phyloP scores from a whole-genome alignment of 164 flowering plant genomes.

The Pachysandra terminalis region DNA sequence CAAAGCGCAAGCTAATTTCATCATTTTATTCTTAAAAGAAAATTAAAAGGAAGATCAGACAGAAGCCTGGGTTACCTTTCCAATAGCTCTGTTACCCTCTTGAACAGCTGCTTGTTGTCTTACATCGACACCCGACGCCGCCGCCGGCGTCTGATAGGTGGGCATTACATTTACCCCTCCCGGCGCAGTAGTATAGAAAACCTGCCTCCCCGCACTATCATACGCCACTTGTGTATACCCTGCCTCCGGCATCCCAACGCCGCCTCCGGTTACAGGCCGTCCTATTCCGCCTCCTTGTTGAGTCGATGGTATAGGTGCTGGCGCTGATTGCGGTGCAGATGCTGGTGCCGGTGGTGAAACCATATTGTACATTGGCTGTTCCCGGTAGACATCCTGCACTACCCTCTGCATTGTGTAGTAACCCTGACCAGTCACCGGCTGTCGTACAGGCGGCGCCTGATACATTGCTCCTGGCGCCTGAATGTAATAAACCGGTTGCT shows the following conservation, averaged over 20 bases:
- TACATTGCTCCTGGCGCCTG: constrained; percentile 36
- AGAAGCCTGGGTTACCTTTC: constrained; percentile 32
- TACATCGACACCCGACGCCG: constrained; percentile 27
- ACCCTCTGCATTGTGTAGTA: constrained; percentile 52
- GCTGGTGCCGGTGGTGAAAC: constrained; percentile 20
- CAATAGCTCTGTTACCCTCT: constrained; percentile 29
- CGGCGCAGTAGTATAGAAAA: constrained; percentile 47
- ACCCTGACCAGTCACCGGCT: constrained; percentile 44
- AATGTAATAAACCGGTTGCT: constrained; percentile 42
- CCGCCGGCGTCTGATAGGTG: constrained; percentile 28
- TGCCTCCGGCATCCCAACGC: constrained; percentile 11
- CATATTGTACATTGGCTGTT: constrained; percentile 33
- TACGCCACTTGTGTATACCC: constrained; percentile 51
- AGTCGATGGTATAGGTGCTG: too few relatives aligned
- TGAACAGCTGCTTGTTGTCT: constrained; percentile 8
- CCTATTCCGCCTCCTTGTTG: constrained; percentile 5
- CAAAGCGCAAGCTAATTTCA: constrained; percentile 1
- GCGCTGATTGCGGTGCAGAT: too few relatives aligned
- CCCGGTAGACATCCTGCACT: constrained; percentile 43
- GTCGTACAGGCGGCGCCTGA: constrained; percentile 33
- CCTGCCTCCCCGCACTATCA: constrained; percentile 66
- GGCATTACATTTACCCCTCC: constrained; percentile 27
- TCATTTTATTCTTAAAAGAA: background rate
- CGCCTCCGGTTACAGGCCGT: constrained; percentile 9
- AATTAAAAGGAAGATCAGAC: constrained; percentile 16